A percentile compares a stretch with the other conserved stretches of the same genome.
phyloP scores from a whole-genome alignment of 495 filamentous ascomycete species.

The Aspergillus conjunctus region DNA sequence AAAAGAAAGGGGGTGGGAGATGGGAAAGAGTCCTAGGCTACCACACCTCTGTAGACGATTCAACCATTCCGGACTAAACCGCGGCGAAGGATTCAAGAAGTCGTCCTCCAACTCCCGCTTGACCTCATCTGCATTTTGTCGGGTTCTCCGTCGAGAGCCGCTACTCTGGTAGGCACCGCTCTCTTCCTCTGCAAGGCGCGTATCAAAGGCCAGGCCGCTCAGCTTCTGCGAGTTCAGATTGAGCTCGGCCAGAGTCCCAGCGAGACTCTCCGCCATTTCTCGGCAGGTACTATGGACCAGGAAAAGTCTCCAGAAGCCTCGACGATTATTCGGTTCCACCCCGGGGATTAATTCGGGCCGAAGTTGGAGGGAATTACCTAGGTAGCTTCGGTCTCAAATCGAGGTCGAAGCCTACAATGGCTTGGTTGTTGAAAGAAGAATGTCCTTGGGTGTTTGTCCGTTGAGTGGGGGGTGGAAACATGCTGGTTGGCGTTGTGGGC shows the following conservation, averaged over 20 bases:
- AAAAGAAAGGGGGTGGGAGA: not conserved
- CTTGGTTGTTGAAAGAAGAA: too few species aligned
- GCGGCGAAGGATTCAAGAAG: slow-evolving; percentile 74
- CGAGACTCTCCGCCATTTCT: slow-evolving; percentile 33
- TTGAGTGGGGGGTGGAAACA: not conserved
- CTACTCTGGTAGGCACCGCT: slow-evolving; percentile 30
- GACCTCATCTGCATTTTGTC: slow-evolving; percentile 55
- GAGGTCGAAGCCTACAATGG: too few species aligned
- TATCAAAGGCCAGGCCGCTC: slow-evolving; percentile 33
- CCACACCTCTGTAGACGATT: slow-evolving; percentile 77
- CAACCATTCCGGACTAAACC: slow-evolving; percentile 81
- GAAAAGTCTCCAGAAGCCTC: too few species aligned
- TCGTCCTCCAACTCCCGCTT: slow-evolving; percentile 71
- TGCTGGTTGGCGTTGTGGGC: too few species aligned
- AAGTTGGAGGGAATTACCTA: not conserved
- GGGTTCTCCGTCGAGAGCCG: slow-evolving; percentile 58
- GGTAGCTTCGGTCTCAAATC: not conserved
- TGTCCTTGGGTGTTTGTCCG: too few species aligned
- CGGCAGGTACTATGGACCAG: too few species aligned
- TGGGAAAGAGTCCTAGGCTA: not conserved
- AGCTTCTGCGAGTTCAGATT: slow-evolving; percentile 30
- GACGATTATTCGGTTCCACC: not conserved
- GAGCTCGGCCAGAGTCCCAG: slow-evolving; percentile 35
- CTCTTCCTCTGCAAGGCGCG: slow-evolving; percentile 39
- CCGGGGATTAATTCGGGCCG: not conserved